Evolutionary conservation across 2,329 filamentous ascomycete species (phyloP).

Genomic region (Fusarium tupiense): DNA sequence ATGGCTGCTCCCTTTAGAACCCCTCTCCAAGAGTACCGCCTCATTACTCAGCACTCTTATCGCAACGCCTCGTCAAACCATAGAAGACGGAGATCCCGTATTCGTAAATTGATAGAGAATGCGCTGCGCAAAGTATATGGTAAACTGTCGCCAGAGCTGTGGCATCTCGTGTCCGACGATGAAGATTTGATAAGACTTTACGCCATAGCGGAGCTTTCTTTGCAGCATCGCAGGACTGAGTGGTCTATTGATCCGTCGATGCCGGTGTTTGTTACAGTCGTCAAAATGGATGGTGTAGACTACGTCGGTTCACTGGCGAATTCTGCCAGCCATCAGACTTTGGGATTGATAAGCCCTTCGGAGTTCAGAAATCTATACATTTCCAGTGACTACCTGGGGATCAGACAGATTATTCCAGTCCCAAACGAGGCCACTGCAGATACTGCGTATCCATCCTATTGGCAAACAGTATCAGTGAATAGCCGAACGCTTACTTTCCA

Average conservation of each 20-base stretch:
- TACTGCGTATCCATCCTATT: neutral
- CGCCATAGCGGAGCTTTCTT: neutral
- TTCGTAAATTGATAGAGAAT: neutral
- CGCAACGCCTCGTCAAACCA: neutral
- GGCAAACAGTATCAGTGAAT: neutral
- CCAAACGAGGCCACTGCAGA: neutral
- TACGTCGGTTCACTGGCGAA: constrained; percentile 5
- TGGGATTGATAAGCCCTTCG: rapidly evolving
- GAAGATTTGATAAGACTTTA: constrained; percentile 2
- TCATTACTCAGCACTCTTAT: neutral
- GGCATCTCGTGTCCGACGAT: neutral
- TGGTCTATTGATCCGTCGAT: neutral
- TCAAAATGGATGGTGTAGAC: constrained; percentile 5
- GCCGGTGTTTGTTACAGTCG: neutral
- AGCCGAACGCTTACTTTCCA: neutral
- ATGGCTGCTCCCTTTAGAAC: neutral
- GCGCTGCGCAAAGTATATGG: neutral
- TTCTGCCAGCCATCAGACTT: neutral
- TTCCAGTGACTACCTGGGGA: constrained; percentile 12
- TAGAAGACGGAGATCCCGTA: neutral
- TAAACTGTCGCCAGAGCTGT: constrained; percentile 12
- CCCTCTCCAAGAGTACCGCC: neutral
- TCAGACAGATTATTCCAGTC: neutral
- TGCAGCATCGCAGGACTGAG: too few relatives aligned
- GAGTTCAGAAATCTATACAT: neutral